A percentile compares a stretch with the other conserved stretches of the same genome.
These are phyloP conservation scores for Fusarium devonianum DNA, from an alignment of 2,329 filamentous ascomycete species.

Conservation along the genomic window DNA sequence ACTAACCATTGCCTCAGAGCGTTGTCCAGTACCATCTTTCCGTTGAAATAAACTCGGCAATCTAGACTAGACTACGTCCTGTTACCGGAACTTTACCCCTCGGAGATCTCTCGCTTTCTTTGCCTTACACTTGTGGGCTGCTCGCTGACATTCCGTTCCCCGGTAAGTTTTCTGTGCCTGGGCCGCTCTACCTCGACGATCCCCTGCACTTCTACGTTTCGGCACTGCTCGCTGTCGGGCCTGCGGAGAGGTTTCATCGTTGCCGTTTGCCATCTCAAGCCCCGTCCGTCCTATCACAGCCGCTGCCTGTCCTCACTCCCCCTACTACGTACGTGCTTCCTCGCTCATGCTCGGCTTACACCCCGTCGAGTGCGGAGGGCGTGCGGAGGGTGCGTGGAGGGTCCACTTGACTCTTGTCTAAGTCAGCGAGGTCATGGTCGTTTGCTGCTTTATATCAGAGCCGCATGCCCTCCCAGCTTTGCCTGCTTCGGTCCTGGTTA, in stretches of 20 bases:
- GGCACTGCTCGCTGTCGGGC: conserved; percentile 35
- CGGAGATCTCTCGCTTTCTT: conserved; percentile 39
- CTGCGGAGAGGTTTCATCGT: conserved; percentile 35
- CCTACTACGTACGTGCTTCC: conserved; percentile 12
- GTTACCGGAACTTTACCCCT: conserved; percentile 19
- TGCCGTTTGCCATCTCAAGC: conserved; percentile 7
- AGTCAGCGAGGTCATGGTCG: conserved; percentile 39
- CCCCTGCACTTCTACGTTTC: conserved; percentile 35
- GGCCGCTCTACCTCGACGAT: conserved; percentile 16
- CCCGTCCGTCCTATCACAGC: conserved; percentile 26
- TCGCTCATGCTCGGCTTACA: conserved; percentile 30
- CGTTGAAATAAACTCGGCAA: conserved; percentile 26
- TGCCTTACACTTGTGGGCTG: conserved; percentile 3
- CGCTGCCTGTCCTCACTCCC: conserved; percentile 21
- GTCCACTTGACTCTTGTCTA: conserved; percentile 44
- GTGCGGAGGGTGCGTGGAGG: conserved; percentile 36
- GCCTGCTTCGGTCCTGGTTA: conserved; percentile 6
- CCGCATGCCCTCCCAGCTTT: conserved; percentile 31
- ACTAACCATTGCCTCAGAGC: conserved; percentile 17
- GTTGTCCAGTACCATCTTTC: conserved; percentile 13
- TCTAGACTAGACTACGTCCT: too few relatives aligned
- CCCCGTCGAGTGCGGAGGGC: conserved; percentile 27
- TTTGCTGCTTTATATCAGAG: conserved; percentile 41
- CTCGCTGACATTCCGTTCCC: conserved; percentile 21
- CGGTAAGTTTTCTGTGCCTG: conserved; percentile 37